Evolutionary conservation across 495 filamentous ascomycete species (phyloP), one percentile per base, ranked within the genome.

Genomic region (Penicillium tannophilum): DNA sequence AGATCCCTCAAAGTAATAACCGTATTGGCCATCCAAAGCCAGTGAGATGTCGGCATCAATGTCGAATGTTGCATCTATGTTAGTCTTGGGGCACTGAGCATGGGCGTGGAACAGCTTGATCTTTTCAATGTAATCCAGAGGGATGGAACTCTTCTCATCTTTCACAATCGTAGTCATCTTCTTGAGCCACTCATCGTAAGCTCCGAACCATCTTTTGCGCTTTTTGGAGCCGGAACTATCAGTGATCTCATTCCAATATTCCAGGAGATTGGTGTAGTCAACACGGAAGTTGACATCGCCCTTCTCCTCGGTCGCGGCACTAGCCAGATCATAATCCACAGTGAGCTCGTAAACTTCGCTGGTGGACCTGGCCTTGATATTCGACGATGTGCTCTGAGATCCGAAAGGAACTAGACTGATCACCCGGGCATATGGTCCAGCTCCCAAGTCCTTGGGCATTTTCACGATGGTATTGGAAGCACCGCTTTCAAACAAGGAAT

Each of bases 1-100:
- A 17, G 55, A 14, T 2, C 55, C 55, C 11, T 57, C 55, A 31
- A 57, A 57, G 55, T 51, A 57, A 23, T 57, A 57, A 11, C 45
- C 55, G n/a, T 57, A 57, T 20, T 57, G 46, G 12, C 17, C 20
- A 45, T 45, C 5, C 3, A 58, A 26, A 1, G 19, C 55, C 8
- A 57, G 11, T 26, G n/a, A 30, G 43, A 51, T 41, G 26, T 57
- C 24, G 23, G 48, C 47, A 33, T 58, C 24, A 16, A 58, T 50
- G 7, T 57, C 19, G 24, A 45, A 16, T 2, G 19, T 20, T 4
- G 36, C 36, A 41, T 14, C 14, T 1, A 41, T 41, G 12, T 41
- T 16, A 6, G 14, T 14, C 11, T 41, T n/a, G 14, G 55, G 55
- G 16, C 48, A 58, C 1, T 52, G 10, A 8, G 4, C n/a, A 8